Conservation (phyloP, 352 stramenopile genomes). For the Phytophthora chlamydospora region DNA sequence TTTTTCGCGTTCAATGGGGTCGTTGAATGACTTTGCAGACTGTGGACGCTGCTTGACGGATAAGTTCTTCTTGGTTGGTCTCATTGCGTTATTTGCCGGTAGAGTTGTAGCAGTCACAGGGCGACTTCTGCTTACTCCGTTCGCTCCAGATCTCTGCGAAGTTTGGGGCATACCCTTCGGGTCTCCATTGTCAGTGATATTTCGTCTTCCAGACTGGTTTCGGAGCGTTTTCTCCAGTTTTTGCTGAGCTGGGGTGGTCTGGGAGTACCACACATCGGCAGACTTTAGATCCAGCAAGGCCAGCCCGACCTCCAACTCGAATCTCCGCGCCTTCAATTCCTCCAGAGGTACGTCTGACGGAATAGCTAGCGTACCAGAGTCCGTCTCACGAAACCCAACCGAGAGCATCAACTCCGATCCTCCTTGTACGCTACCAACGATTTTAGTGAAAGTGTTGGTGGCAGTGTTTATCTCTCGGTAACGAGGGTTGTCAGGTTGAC, state of each 20-base stretch:
- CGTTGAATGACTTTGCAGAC: background rate
- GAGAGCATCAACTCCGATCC: constrained; percentile 50
- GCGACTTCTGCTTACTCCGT: background rate
- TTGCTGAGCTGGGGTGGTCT: too few relatives aligned
- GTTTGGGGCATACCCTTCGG: too few relatives aligned
- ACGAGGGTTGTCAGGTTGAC: constrained; percentile 46
- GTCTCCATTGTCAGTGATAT: background rate
- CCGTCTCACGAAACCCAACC: constrained; percentile 62
- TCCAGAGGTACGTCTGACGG: constrained; percentile 27
- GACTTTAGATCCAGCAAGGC: constrained; percentile 13
- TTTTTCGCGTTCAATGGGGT: constrained; percentile 49
- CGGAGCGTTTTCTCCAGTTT: background rate
- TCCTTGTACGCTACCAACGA: constrained; percentile 40
- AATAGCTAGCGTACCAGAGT: constrained; percentile 45
- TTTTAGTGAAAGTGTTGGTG: constrained; percentile 53
- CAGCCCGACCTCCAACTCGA: constrained; percentile 59
- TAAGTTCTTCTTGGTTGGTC: background rate
- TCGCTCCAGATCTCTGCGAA: too few relatives aligned
- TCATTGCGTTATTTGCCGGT: background rate
- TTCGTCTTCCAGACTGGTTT: too few relatives aligned
- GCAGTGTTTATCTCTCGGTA: constrained; percentile 61
- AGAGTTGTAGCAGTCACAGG: background rate
- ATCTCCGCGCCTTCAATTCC: constrained; percentile 39
- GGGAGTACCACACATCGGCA: background rate
- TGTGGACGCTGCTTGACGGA: background rate